Percentiles rank a stretch among this genome's conserved stretches.
Evolutionary conservation across 2,329 filamentous ascomycete genomes (phyloP).

Genomic region (Arthrobotrys conoides): DNA sequence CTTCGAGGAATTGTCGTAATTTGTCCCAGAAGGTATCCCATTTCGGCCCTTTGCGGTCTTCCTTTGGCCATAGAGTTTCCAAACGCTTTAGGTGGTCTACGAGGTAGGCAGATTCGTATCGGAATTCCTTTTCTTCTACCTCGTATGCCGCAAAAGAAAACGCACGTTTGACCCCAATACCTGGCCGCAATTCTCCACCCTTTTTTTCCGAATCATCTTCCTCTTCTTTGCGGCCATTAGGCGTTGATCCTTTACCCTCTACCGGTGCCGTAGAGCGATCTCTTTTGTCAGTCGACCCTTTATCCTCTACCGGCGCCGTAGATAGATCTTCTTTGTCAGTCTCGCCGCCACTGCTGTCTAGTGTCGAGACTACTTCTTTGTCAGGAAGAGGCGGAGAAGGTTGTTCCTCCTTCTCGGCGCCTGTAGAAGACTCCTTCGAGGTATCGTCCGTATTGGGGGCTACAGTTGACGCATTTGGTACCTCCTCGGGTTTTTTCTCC

Average conservation of each 20-base stretch:
- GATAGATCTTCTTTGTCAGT: not conserved
- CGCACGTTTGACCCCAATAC: not conserved
- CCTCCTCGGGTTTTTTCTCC: not conserved
- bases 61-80: slow-evolving; percentile 41
- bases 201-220: not conserved
- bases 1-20: slow-evolving; percentile 10
- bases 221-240: not conserved
- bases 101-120: slow-evolving; percentile 30
- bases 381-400: no score
- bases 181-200: not conserved
- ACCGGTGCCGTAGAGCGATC: not conserved
- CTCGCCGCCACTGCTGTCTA: no score
- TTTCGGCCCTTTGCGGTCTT: slow-evolving; percentile 46
- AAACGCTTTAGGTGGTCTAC: slow-evolving; percentile 22
- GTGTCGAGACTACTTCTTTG: no score
- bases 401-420: not conserved
- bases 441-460: not conserved
- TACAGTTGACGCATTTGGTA: not conserved
- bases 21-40: slow-evolving; percentile 40
- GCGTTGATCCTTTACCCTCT: not conserved
- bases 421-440: not conserved
- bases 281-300: not conserved
- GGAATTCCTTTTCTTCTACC: slow-evolving; percentile 23
- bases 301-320: not conserved
- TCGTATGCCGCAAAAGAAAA: slow-evolving; percentile 50